A percentile compares a stretch with the other conserved stretches of the same genome.
phyloP scores from a whole-genome alignment of 306 rosid genomes.

The Glycyrrhiza uralensis region DNA sequence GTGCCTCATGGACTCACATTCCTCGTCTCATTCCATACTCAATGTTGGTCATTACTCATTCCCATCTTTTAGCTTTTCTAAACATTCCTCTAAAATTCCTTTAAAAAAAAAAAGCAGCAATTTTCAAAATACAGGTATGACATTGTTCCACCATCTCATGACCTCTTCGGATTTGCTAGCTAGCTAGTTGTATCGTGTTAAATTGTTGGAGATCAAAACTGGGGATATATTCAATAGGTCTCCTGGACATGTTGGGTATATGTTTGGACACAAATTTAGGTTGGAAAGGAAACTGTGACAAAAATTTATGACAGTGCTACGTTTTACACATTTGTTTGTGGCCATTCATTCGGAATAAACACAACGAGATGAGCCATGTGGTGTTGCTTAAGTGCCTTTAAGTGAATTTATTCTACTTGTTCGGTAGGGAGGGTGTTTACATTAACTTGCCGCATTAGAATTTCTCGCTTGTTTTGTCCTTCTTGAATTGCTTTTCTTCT shows the following conservation, averaged over 20 bases:
- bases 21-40: no score
- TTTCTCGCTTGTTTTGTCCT: not conserved
- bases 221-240: conserved; percentile 30
- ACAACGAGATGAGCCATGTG: conserved; percentile 13
- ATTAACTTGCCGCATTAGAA: not conserved
- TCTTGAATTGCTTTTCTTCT: not conserved
- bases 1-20: no score
- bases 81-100: conserved; percentile 17
- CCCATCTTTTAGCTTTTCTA: not conserved
- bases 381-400: conserved; percentile 1
- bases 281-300: not conserved
- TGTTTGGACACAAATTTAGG: conserved; percentile 31
- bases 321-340: not conserved
- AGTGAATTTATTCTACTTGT: conserved; percentile 25
- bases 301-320: not conserved
- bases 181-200: conserved; percentile 3
- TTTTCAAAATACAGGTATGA: conserved; percentile 20
- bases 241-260: conserved; percentile 33
- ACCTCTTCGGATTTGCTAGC: conserved; percentile 19
- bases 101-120: conserved; percentile 24
- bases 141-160: not conserved
- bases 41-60: no score
- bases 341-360: conserved; percentile 28
- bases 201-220: not conserved
- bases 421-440: conserved; percentile 14